phyloP scores from a whole-genome alignment of 164 flowering plant genomes.

The Chimonanthus salicifolius region DNA sequence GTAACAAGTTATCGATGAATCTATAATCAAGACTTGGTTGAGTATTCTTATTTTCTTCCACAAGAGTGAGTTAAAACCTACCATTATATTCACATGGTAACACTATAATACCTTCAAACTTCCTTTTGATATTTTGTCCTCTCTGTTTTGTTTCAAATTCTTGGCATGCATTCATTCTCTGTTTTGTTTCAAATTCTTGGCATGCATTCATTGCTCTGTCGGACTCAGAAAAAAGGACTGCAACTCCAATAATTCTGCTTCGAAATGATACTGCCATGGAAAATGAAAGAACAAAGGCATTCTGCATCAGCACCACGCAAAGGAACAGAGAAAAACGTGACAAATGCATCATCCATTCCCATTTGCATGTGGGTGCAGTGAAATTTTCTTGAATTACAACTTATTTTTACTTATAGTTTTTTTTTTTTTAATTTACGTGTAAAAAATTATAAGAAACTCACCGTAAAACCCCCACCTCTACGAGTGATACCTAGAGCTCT shows the following conservation, averaged over 20 bases:
- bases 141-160: too few species aligned
- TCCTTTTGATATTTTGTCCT: background rate
- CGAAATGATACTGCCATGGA: constrained; percentile 15
- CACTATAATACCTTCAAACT: constrained; percentile 22
- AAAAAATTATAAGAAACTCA: too few species aligned
- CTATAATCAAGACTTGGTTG: background rate
- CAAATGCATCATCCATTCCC: constrained; percentile 2
- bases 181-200: too few species aligned
- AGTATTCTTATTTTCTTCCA: too few species aligned
- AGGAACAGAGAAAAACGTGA: constrained; percentile 4
- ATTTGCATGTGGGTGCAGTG: background rate
- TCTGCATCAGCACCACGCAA: background rate
- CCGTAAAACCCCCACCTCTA: too few species aligned
- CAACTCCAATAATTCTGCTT: constrained; percentile 21
- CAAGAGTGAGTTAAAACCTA: background rate
- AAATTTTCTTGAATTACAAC: background rate
- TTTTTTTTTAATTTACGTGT: too few species aligned
- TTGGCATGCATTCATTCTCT: too few species aligned
- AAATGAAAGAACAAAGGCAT: constrained; percentile 17
- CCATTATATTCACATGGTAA: constrained; percentile 11
- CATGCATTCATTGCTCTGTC: too few species aligned
- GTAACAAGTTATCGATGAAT: too few species aligned
- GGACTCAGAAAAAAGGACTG: background rate
- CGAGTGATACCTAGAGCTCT: too few species aligned
- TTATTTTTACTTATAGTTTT: too few species aligned